Conservation (phyloP, 805 yeast genomes). For the Lipomyces chichibuensis region DNA sequence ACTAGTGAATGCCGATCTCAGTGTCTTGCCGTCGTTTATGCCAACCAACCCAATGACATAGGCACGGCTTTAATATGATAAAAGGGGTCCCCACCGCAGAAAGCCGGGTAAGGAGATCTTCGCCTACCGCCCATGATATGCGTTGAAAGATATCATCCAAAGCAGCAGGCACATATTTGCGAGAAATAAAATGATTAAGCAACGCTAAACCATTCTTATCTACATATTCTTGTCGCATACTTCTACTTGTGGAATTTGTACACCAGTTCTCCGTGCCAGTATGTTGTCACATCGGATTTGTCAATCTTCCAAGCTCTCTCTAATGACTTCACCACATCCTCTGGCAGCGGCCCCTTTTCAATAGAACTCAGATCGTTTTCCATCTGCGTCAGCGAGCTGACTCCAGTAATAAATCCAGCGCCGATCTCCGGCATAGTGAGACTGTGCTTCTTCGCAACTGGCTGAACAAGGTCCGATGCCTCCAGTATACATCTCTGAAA, state of each 20-base stretch:
- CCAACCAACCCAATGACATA: no score
- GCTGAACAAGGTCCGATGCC: conserved; percentile 20
- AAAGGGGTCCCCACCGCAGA: no score
- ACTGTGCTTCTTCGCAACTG: conserved; percentile 17
- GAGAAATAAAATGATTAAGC: no score
- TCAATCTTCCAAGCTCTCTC: conserved; percentile 38
- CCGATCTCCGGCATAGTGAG: conserved; percentile 19
- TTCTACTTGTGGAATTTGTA: not conserved
- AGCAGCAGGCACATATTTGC: not conserved
- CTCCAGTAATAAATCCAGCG: conserved; percentile 30
- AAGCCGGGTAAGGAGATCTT: no score
- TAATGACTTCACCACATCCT: conserved; percentile 35
- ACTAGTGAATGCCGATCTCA: no score
- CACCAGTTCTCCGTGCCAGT: conserved; percentile 26
- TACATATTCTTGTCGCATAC: not conserved
- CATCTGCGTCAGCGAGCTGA: conserved; percentile 19
- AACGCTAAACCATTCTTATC: not conserved
- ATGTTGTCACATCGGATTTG: conserved; percentile 36
- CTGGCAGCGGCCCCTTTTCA: conserved; percentile 38
- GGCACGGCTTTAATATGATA: no score
- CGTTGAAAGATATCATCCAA: no score
- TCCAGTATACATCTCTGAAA: conserved; percentile 24
- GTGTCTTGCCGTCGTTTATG: no score
- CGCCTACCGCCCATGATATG: no score
- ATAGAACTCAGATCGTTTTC: conserved; percentile 25